These are phyloP conservation scores for Kokia cookei DNA, from an alignment of 441 rosid species.

Conservation along the genomic window DNA sequence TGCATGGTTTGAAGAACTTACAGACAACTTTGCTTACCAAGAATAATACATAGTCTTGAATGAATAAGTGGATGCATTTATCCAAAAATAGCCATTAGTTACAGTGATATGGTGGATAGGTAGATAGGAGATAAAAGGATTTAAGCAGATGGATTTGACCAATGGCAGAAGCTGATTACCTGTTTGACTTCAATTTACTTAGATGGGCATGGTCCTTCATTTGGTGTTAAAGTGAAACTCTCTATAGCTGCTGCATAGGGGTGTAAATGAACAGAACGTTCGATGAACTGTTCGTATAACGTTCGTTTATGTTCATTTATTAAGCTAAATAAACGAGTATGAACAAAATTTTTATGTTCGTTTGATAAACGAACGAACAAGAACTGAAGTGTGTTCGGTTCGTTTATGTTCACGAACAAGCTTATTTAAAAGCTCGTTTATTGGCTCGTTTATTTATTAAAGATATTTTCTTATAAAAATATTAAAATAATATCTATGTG, in stretches of 20 bases:
- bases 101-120: neutral
- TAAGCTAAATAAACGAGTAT: too few relatives aligned
- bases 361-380: too few relatives aligned
- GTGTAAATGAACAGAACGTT: too few relatives aligned
- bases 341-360: too few relatives aligned
- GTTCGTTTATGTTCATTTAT: too few relatives aligned
- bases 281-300: too few relatives aligned
- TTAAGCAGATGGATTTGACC: constrained; percentile 1
- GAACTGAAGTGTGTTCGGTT: too few relatives aligned
- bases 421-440: too few relatives aligned
- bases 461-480: too few relatives aligned
- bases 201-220: neutral
- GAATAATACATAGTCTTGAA: neutral
- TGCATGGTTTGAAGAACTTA: neutral
- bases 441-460: too few relatives aligned
- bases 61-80: neutral
- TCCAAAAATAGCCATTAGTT: neutral
- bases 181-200: neutral
- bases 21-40: neutral
- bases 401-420: too few relatives aligned
- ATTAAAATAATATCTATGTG: too few relatives aligned
- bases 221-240: neutral
- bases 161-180: neutral
- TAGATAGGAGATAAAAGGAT: neutral
- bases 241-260: neutral